These are phyloP conservation scores for Sporothrix phasma DNA, from an alignment of 2,329 filamentous ascomycete species.

Conservation along the genomic window DNA sequence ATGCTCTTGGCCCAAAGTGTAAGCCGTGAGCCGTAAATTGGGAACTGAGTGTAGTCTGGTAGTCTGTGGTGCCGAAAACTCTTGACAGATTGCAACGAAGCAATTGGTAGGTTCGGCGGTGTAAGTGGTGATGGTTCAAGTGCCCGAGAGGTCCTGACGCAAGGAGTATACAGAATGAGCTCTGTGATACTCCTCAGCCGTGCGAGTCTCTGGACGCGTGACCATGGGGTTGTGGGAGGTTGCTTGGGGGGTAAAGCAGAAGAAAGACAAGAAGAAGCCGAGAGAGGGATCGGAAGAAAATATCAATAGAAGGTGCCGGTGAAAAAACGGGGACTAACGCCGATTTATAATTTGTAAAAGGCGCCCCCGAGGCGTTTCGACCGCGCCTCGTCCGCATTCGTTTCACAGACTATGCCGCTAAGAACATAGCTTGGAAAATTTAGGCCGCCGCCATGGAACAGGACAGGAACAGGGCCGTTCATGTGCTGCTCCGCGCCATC, in stretches of 20 bases:
- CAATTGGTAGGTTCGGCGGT: not conserved
- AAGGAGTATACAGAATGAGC: constrained; percentile 51
- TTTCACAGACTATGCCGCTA: not conserved
- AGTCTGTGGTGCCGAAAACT: not conserved
- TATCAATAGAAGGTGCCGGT: not conserved
- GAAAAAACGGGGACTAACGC: not conserved
- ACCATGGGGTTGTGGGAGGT: constrained; percentile 26
- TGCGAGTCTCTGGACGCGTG: constrained; percentile 32
- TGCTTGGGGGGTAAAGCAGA: not conserved
- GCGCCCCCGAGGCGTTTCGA: not conserved
- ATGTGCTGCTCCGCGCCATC: not conserved
- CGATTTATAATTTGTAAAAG: constrained; percentile 7
- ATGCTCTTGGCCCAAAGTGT: not conserved
- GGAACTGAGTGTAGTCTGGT: not conserved
- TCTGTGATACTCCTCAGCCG: constrained; percentile 55
- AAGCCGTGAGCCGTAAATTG: not conserved
- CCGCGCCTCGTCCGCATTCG: not conserved
- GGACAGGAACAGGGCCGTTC: not conserved
- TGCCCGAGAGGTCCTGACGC: constrained; percentile 40
- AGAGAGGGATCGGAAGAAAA: no score
- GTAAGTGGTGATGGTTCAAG: constrained; percentile 11
- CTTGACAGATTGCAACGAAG: not conserved
- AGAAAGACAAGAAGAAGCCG: not conserved
- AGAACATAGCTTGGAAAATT: not conserved
- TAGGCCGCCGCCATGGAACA: not conserved